Base-by-base conservation (phyloP, 2,329 filamentous ascomycete species). In the Cyphellophora europaea region DNA sequence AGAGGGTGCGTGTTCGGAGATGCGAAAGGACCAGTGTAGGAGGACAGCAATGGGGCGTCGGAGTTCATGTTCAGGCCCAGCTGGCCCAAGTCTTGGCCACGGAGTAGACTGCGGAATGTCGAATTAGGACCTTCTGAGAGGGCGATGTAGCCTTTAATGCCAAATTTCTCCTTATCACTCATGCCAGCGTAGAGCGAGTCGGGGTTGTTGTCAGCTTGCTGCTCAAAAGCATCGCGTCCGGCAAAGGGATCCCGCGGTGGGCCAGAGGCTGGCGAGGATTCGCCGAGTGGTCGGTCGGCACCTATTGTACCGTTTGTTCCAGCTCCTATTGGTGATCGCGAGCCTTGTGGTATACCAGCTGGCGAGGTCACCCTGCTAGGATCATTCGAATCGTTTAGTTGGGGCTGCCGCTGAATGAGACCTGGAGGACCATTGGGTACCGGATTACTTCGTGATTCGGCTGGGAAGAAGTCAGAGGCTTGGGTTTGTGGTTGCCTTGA, bases 71-170 rank as follows among this genome's bases (percentile, higher is more conserved):
- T 75, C 45, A 82, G 60, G 16, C 76, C 77, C 14, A 82, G 57
- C 5, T 70, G 69, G 51, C 72, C 77, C 41, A 80, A 55, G 52
- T 81, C 76, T 52, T 79, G 74, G 11, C 77, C 77, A 43, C 77
- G 64, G 17, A 75, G 70, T 35, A 79, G 61, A 40, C 57, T 59
- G 67, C 73, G 11, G 64, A 62, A 48, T 62, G 72, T 41, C 70
- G 69, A 42, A 64, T 61, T 35, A 65, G 67, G 43, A 74, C 71
- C 65, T 69, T 74, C 23, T 65, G 66, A 27, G 25, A 48, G 41
- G n/a, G 45, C 45, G 16, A 76, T 53, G n/a, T 79, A 56, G 2
- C 74, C 76, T 19, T 67, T 63, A 34, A 80, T 59, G 5, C 76
- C 74, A 45, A 69, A 79, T 40, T 67, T 67, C 49, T 79, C 75